Evolutionary conservation across 2,329 filamentous ascomycete species (phyloP), one percentile per base, ranked within the genome.

Genomic region (Talaromyces sp.): DNA sequence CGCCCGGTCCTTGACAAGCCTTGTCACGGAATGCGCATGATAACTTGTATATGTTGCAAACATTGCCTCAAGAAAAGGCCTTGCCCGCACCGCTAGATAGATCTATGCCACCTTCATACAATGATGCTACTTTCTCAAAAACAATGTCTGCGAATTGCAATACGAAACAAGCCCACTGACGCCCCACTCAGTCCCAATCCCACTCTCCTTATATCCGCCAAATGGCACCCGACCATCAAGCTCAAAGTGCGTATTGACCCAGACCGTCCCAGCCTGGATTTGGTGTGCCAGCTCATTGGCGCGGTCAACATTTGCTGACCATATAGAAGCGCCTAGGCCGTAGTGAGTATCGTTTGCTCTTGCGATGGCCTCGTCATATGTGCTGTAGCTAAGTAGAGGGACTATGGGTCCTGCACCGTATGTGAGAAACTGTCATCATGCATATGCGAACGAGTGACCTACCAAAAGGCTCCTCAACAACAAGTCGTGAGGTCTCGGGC

Each of bases 381-480:
- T 77, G 0, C 75, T 73, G 84, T 84, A 88, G 9, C 79, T 79
- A 60, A 87, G 71, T 16, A 87, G 75, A 0, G 86, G 85, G 0
- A 87, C 79, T 39, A 88, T 83, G 0, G 86, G 86, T 5, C 1
- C 81, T 81, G 79, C 23, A 33, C n/a, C 14, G 56, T 1, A 39
- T 18, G 33, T 40, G 5, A 16, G 48, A 33, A 31, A n/a, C 9
- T 11, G 2, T 2, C 5, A 9, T 1, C 11, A 5, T 23, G 18
- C 40, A 40, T 44, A 11, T 5, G 40, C 12, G 18, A 18, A 40
- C 5, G 18, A 11, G 21, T 44, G 42, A 31, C 58, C 33, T 54
- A 79, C 83, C 83, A 64, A 86, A 86, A 25, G 83, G 82, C 69
- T 86, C 84, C 66, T 86, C 84, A 31, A 72, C 70, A 12, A 85